A percentile compares a stretch with the other conserved stretches of the same genome.
These are phyloP conservation scores for Nidularia sp. DNA, from an alignment of 768 basidiomycete genomes.

Conservation along the genomic window DNA sequence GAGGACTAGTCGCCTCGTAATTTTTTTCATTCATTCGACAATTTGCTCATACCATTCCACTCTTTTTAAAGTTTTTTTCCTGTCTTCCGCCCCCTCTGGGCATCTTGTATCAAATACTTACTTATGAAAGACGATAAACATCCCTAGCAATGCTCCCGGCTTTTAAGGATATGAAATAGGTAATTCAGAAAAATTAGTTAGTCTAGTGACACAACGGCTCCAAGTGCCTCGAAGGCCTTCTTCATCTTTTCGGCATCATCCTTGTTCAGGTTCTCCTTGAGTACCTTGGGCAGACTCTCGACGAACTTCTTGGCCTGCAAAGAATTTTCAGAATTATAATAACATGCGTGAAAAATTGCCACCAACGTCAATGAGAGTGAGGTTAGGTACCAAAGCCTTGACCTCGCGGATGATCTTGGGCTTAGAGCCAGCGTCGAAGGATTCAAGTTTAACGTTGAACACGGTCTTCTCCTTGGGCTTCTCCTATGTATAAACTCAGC, in stretches of 20 bases:
- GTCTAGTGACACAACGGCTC: constrained; percentile 84
- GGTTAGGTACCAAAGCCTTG: constrained; percentile 91
- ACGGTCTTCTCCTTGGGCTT: constrained; percentile 99
- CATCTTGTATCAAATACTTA: constrained; percentile 12
- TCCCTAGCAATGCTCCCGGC: background rate
- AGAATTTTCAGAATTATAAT: constrained; percentile 1
- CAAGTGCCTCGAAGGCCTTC: constrained; percentile 83
- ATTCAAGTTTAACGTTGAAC: constrained; percentile 93
- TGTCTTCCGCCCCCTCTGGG: constrained; percentile 6
- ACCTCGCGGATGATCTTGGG: constrained; percentile 98
- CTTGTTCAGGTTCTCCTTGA: constrained; percentile 94
- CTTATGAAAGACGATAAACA: constrained; percentile 4
- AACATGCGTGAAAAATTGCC: constrained; percentile 1
- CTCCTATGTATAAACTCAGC: constrained; percentile 43
- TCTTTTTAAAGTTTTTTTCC: constrained; percentile 6
- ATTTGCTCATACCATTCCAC: background rate
- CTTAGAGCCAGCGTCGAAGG: constrained; percentile 88
- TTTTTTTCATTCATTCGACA: constrained; percentile 4
- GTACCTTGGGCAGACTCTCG: constrained; percentile 85
- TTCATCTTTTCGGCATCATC: constrained; percentile 98
- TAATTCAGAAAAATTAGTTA: constrained; percentile 36
- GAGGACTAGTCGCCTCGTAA: constrained; percentile 59
- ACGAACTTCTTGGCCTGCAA: constrained; percentile 97
- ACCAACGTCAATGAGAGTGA: constrained; percentile 95
- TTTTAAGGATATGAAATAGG: background rate